Evolutionary conservation across 805 yeast species (phyloP).

Genomic region (Pichia cephalocereana): DNA sequence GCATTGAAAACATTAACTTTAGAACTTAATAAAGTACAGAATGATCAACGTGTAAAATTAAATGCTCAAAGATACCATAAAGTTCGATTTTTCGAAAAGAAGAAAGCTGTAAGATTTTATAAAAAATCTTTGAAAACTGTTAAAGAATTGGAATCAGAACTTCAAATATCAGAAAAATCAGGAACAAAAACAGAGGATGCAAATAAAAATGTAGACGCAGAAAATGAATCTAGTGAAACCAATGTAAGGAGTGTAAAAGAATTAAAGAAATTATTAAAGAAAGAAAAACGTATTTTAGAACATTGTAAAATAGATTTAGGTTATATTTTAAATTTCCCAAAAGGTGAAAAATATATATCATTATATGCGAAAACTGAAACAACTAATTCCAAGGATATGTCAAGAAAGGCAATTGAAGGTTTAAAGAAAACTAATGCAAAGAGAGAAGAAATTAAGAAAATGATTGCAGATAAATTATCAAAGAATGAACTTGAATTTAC

Average conservation of each 20-base stretch:
- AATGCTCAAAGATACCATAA: constrained; percentile 73
- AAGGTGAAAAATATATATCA: constrained; percentile 68
- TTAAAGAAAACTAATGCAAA: constrained; percentile 34
- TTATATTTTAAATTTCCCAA: constrained; percentile 71
- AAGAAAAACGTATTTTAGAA: constrained; percentile 38
- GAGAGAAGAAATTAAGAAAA: constrained; percentile 39
- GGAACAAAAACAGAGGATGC: constrained; percentile 5
- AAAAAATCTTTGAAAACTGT: constrained; percentile 36
- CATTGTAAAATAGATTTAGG: constrained; percentile 63
- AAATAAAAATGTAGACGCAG: too few species aligned
- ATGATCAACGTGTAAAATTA: constrained; percentile 31
- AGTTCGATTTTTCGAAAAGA: constrained; percentile 85
- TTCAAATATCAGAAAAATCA: background rate
- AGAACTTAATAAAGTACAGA: constrained; percentile 35
- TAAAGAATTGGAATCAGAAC: constrained; percentile 9
- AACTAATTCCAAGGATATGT: constrained; percentile 15
- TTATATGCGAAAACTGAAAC: constrained; percentile 46
- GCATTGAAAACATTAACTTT: constrained; percentile 37
- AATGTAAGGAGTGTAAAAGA: constrained; percentile 18
- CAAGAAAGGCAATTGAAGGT: constrained; percentile 34
- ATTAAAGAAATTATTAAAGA: constrained; percentile 24
- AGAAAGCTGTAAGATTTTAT: constrained; percentile 70
- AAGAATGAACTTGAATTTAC: constrained; percentile 45
- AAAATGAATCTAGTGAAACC: background rate
- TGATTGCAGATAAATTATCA: constrained; percentile 43